Evolutionary conservation across 2,329 filamentous ascomycete genomes (phyloP), one percentile per base, ranked within the genome.

Genomic region (Furcasterigmium furcatum): DNA sequence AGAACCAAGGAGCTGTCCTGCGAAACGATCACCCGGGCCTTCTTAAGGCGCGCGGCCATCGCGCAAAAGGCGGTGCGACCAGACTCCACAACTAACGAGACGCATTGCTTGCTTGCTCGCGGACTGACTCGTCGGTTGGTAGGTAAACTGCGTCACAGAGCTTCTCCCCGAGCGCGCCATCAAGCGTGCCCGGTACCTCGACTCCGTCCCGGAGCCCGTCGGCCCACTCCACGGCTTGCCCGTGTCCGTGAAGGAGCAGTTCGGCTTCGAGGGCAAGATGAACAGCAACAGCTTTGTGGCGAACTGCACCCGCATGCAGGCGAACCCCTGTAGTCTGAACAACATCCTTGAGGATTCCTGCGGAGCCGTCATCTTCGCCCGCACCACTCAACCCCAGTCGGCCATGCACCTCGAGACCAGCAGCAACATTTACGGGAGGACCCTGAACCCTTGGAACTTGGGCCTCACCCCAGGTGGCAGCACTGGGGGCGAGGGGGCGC

Each of bases 161-260:
- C 53, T 66, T 4, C 52, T 66, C 44, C 65, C 62, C 62, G 62
- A 66, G 38, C 46, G 63, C n/a, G 63, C 63, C 1, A 60, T 66
- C 12, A 52, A 54, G 30, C 56, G 63, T 1, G 63, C 63, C 4
- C 58, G 53, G 39, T 44, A 62, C 14, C 61, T 66, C 1, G 63
- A 66, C 48, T 55, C 61, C 1, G 46, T 65, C 8, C 59, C 62
- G 0, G 61, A 64, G 13, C 60, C 63, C 0, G 56, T 54, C 38
- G 63, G 63, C 9, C 50, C 54, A 16, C 55, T 66, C 18, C 65
- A 64, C 13, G 62, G 62, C n/a, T 49, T 65, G 14, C 62, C 62
- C 16, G 64, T 65, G 20, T 65, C 62, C 0, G 57, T 62, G 34
- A 65, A 65, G 35, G 62, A 65, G 19, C 62, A 65, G n/a, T 61